Percentiles rank a stretch among this genome's conserved stretches.
phyloP scores from a whole-genome alignment of 148 eudicot genomes.

The Chenopodium berlandieri region DNA sequence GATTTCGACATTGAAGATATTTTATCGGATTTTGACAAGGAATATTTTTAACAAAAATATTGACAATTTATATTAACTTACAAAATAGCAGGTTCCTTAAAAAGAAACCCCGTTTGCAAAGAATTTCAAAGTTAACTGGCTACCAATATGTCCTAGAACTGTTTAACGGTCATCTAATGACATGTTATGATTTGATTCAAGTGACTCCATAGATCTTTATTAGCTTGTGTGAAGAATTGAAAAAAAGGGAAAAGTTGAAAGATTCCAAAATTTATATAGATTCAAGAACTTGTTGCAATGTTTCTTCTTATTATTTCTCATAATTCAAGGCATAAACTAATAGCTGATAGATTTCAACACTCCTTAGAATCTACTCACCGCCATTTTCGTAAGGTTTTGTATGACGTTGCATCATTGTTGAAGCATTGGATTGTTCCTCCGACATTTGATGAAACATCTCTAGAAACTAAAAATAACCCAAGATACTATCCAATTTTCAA shows the following conservation, averaged over 20 bases:
- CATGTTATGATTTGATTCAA: neutral
- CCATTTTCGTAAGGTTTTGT: neutral
- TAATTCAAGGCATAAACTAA: neutral
- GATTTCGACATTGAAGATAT: neutral
- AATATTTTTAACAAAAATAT: neutral
- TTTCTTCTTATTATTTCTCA: slow-evolving; percentile 4
- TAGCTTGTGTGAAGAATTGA: neutral
- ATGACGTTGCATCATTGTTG: neutral
- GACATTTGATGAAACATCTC: neutral
- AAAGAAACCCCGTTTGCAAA: neutral
- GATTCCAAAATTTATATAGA: neutral
- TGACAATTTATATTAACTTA: neutral
- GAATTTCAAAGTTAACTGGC: neutral
- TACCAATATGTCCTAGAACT: neutral
- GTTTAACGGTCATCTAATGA: slow-evolving; percentile 6
- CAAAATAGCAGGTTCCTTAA: neutral
- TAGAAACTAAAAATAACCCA: neutral
- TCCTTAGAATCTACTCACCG: neutral
- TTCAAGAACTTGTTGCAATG: slow-evolving; percentile 8
- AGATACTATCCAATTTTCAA: slow-evolving; percentile 4
- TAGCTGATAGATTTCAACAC: slow-evolving; percentile 9
- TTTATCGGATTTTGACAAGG: neutral
- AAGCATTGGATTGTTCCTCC: neutral
- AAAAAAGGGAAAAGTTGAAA: neutral
- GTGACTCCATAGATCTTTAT: neutral